Percentiles rank a stretch among this genome's conserved stretches.
Conservation (phyloP, 2,329 filamentous ascomycete genomes). For the Colletotrichum gigasporum region DNA sequence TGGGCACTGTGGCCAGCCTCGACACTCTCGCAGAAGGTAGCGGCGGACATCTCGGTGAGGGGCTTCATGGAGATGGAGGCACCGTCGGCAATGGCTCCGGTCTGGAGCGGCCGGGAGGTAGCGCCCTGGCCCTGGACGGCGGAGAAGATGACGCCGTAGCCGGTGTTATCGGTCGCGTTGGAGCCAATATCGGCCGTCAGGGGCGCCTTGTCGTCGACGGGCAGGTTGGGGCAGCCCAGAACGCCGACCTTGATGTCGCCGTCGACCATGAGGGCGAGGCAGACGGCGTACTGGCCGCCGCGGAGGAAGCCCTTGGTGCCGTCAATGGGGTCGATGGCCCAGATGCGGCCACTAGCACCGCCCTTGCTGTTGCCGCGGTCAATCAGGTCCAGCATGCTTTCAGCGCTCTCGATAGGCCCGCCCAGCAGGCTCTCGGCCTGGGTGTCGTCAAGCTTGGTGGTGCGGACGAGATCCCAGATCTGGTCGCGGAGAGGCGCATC, state of each 20-base stretch:
- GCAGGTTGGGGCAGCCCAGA: constrained; percentile 94
- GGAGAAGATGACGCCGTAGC: constrained; percentile 88
- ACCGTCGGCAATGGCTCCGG: constrained; percentile 59
- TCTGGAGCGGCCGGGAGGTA: constrained; percentile 76
- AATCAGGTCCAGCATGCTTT: constrained; percentile 74
- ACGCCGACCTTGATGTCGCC: constrained; percentile 95
- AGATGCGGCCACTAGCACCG: constrained; percentile 81
- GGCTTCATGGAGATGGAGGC: constrained; percentile 81
- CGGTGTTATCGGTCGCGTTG: constrained; percentile 77
- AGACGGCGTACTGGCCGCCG: constrained; percentile 97
- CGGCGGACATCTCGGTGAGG: constrained; percentile 77
- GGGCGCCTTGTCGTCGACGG: constrained; percentile 80
- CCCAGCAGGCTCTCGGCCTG: constrained; percentile 75
- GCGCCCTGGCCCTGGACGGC: constrained; percentile 84
- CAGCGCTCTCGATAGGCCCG: constrained; percentile 71
- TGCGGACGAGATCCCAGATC: constrained; percentile 85
- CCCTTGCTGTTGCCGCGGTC: constrained; percentile 76
- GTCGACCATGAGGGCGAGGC: constrained; percentile 89
- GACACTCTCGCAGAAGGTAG: constrained; percentile 96
- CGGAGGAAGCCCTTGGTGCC: constrained; percentile 97
- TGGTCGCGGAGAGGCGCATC: constrained; percentile 72
- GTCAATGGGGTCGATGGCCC: constrained; percentile 97
- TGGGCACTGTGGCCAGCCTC: constrained; percentile 94
- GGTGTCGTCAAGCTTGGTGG: constrained; percentile 73
- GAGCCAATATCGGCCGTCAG: constrained; percentile 77